Base-by-base conservation (phyloP, 768 basidiomycete species). In the Chiua virens region DNA sequence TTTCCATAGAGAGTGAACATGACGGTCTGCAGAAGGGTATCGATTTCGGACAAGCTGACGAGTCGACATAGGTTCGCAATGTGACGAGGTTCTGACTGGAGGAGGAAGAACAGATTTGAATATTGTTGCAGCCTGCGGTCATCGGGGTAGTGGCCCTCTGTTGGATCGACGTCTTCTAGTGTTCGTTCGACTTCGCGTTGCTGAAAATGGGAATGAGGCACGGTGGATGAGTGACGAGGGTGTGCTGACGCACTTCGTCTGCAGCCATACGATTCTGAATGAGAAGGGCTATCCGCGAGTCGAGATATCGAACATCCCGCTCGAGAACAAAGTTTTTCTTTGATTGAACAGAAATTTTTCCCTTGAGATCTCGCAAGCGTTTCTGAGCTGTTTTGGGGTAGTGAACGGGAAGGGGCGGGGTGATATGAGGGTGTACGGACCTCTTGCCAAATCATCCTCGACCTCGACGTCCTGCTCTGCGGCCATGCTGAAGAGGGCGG, bases 311-410 rank as follows among this genome's bases (percentile, higher is more conserved):
- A 30, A 99, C 97, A 70, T 99, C 97, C 40, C 97, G 87, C 70
- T 99, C 97, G 11, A 99, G 82, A 36, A 99, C 97, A 62, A 99
- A 99, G 75, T 99, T 99, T 84, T 98, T 98, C 81, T 99, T 99
- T 48, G 92, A 95, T 73, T 98, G 97, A 1, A 93, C 89, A 14
- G 97, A 98, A 53, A 99, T 99, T 66, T 94, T 90, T 23, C 87
- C 83, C 75, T 99, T 99, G 56, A 99, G 80, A 62, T 99, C 97
- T 27, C 97, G 81, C 27, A 99, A 76, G 42, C 96, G 92, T 72
- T 96, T 98, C 77, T 99, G 97, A 43, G 97, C 97, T 93, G 66
- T 44, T 22, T 39, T n/a, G 40, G 27, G 37, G 30, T 2, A 0
- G 49, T 56, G 20, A 49, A 27, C 10, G n/a, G 17, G 28, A 7